Percentiles rank a stretch among this genome's conserved stretches.
These are phyloP conservation scores for Saccharomycopsis fibuligera DNA, from an alignment of 805 yeast species.

Conservation along the genomic window DNA sequence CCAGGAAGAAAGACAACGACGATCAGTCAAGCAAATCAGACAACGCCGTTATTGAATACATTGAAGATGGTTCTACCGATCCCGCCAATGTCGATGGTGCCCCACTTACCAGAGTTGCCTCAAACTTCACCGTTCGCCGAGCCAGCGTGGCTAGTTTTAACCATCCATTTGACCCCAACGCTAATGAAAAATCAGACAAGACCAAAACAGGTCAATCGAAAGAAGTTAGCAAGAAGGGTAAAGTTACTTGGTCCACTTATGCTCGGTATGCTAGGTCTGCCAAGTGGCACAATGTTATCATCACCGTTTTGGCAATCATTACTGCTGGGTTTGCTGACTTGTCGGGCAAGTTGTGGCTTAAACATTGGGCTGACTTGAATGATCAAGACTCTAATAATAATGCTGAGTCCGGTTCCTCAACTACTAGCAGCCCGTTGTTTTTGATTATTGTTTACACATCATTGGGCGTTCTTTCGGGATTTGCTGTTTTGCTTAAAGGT, in stretches of 20 bases:
- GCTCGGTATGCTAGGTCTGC: conserved; percentile 54
- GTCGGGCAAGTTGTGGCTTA: conserved; percentile 56
- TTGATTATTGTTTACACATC: conserved; percentile 46
- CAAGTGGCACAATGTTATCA: conserved; percentile 41
- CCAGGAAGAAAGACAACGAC: conserved; percentile 17
- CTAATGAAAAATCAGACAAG: conserved; percentile 20
- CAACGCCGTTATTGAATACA: conserved; percentile 13
- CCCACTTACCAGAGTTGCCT: conserved; percentile 4
- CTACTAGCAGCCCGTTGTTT: conserved; percentile 26
- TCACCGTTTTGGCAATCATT: conserved; percentile 33
- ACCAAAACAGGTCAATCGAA: conserved; percentile 40
- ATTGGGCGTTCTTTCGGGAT: conserved; percentile 48
- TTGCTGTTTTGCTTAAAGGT: conserved; percentile 40
- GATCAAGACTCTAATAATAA: conserved; percentile 34
- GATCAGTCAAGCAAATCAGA: conserved; percentile 7
- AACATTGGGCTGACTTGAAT: conserved; percentile 60
- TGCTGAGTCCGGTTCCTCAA: conserved; percentile 27
- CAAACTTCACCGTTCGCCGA: conserved; percentile 36
- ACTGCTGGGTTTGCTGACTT: conserved; percentile 32
- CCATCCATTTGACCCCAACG: conserved; percentile 28
- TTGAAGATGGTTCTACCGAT: conserved; percentile 14
- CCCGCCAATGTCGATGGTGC: conserved; percentile 15
- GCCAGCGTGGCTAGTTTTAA: conserved; percentile 61
- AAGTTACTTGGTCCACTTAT: conserved; percentile 49
- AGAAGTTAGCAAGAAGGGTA: conserved; percentile 54